A percentile compares a stretch with the other conserved stretches of the same genome.
phyloP scores from a whole-genome alignment of 179 eudicot genomes.

The Vitellaria paradoxa region DNA sequence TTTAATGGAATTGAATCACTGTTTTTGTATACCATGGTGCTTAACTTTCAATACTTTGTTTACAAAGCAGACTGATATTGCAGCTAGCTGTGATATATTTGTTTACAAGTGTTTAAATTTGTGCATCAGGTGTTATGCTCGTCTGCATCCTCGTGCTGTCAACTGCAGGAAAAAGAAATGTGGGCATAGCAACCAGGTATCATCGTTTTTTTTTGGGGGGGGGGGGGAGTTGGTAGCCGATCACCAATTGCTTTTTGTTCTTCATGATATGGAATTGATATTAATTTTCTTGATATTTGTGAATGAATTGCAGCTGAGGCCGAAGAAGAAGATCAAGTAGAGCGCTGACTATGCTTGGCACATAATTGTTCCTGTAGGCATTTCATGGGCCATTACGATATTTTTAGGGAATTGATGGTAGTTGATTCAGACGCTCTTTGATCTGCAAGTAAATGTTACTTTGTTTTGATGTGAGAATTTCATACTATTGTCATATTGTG shows the following conservation, averaged over 20 bases:
- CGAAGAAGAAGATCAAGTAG: constrained; percentile 34
- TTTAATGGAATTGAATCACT: no score
- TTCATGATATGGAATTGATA: no score
- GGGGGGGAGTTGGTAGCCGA: neutral
- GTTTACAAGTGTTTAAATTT: no score
- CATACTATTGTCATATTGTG: no score
- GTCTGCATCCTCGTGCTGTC: constrained; percentile 40
- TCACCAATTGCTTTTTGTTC: neutral
- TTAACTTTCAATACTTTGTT: no score
- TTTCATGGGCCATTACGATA: neutral
- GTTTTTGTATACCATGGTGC: no score
- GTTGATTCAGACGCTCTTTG: no score
- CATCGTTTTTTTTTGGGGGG: neutral
- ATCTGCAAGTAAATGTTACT: no score
- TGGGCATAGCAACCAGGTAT: constrained; percentile 45
- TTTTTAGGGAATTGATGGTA: neutral
- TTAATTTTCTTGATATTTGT: neutral
- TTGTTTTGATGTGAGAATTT: no score
- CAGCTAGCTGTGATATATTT: no score
- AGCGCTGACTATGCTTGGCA: neutral
- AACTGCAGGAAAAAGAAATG: constrained; percentile 46
- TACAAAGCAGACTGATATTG: no score
- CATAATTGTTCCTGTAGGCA: no score
- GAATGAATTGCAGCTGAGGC: constrained; percentile 25
- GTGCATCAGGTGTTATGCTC: constrained; percentile 33